These are phyloP conservation scores for Colletotrichum lupini DNA, from an alignment of 2,329 filamentous ascomycete species.

Conservation along the genomic window DNA sequence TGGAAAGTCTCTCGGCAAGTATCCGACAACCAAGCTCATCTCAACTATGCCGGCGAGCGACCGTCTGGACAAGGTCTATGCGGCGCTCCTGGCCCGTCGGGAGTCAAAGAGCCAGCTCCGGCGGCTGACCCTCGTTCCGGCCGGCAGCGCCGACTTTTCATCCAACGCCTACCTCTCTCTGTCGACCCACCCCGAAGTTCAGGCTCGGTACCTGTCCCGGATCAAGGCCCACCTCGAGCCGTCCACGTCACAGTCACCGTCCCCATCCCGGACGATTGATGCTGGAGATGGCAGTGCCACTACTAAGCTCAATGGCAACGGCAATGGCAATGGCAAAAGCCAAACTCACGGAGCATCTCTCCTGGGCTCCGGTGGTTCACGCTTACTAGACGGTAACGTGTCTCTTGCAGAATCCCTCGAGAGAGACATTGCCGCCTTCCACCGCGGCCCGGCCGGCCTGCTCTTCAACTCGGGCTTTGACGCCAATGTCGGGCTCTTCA, in stretches of 20 bases:
- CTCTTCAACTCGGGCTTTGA: conserved; percentile 73
- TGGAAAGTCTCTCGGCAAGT: background rate
- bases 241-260: conserved; percentile 7
- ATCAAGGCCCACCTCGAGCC: conserved; percentile 39
- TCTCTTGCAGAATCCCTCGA: conserved; percentile 58
- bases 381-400: conserved; percentile 64
- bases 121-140: conserved; percentile 67
- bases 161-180: conserved; percentile 87
- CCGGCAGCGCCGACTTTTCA: conserved; percentile 79
- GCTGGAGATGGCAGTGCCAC: background rate
- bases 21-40: background rate
- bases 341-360: conserved; percentile 52
- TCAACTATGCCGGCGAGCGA: conserved; percentile 24
- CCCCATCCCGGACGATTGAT: background rate
- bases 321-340: conserved; percentile 2
- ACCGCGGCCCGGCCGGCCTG: conserved; percentile 56
- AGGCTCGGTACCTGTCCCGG: conserved; percentile 70
- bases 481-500: conserved; percentile 73
- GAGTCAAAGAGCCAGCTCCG: conserved; percentile 52
- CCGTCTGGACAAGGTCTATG: conserved; percentile 27
- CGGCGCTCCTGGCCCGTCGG: conserved; percentile 28
- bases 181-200: conserved; percentile 59
- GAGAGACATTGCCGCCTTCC: conserved; percentile 57
- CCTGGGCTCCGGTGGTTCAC: conserved; percentile 64
- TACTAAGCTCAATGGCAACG: background rate